Conservation (phyloP, 176 grass and related monocot genomes). For the Cenchrus purpureus region DNA sequence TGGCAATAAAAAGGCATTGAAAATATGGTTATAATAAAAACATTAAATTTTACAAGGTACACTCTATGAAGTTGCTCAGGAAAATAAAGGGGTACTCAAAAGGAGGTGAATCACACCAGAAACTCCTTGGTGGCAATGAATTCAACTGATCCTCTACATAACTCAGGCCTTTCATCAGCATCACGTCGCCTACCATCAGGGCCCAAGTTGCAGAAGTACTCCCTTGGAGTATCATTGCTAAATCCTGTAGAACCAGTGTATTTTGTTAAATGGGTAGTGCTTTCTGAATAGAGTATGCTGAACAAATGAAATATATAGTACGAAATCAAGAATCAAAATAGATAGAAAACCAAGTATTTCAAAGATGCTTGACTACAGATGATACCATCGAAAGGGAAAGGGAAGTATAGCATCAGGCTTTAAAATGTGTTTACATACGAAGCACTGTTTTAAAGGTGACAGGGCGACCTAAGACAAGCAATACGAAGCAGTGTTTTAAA, state of each 20-base stretch:
- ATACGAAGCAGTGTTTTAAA: neutral
- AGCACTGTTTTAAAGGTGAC: too few species aligned
- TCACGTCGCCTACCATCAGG: slow-evolving; percentile 95
- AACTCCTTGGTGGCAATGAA: slow-evolving; percentile 97
- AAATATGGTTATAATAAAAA: neutral
- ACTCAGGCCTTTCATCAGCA: slow-evolving; percentile 96
- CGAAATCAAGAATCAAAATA: neutral
- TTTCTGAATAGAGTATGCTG: neutral
- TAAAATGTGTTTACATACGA: neutral
- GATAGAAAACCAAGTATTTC: neutral
- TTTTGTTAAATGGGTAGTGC: neutral
- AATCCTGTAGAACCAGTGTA: slow-evolving; percentile 55
- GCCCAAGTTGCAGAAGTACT: slow-evolving; percentile 94
- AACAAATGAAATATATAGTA: neutral
- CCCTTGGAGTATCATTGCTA: slow-evolving; percentile 92
- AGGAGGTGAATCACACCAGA: slow-evolving; percentile 50
- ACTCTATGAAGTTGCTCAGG: neutral
- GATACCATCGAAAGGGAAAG: neutral
- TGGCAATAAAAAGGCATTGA: neutral
- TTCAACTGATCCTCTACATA: slow-evolving; percentile 98
- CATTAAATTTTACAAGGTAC: neutral
- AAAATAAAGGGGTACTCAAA: neutral
- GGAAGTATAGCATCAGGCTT: neutral
- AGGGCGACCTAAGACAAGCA: too few species aligned
- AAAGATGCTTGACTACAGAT: slow-evolving; percentile 3